Evolutionary conservation across 2,329 filamentous ascomycete genomes (phyloP), one percentile per base, ranked within the genome.

Genomic region (Dissoconium aciculare): DNA sequence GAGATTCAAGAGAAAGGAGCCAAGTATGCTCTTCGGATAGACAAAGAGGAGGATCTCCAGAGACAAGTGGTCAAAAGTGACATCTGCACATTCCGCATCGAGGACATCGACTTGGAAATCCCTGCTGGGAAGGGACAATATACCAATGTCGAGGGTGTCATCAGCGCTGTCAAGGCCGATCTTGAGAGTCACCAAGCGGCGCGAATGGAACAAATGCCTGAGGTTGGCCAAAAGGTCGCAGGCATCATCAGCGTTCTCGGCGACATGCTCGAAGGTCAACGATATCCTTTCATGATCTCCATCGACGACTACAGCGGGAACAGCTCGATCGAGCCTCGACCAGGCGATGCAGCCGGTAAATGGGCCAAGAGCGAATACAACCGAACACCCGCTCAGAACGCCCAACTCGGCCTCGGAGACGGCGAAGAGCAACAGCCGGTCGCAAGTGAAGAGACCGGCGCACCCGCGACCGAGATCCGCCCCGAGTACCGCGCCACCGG

Each of bases 231-330:
- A 34, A 85, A 92, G 54, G 65, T 98, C 13, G 73, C 75, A 38
- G 72, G 73, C 28, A 69, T 95, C 30, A 77, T 95, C 37, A 56
- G 68, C 26, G 78, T 74, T 44, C 68, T 84, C 10, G 68, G 71
- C 36, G 69, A 76, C 33, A 93, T 95, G 74, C 59, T 92, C 6
- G 68, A 69, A 2, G 80, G 84, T 29, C 66, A 76, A 15, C 67
- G 67, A 5, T 85, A 92, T 52, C 89, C 89, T 14, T 94, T 98
- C 67, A 78, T 82, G 30, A 59, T 98, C 28, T 78, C 73, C 24
- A 64, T 94, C 28, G 84, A 98, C 52, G 89, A 98, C 53, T 79
- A 82, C 3, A 80, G 85, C 1, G 89, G 89, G 32, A 98, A 98
- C 65, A 93, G 84, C 2, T 95, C 85, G 68, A 93, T 98, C 47